Conservation (phyloP, 805 yeast genomes). For the Yarrowia sp. region DNA sequence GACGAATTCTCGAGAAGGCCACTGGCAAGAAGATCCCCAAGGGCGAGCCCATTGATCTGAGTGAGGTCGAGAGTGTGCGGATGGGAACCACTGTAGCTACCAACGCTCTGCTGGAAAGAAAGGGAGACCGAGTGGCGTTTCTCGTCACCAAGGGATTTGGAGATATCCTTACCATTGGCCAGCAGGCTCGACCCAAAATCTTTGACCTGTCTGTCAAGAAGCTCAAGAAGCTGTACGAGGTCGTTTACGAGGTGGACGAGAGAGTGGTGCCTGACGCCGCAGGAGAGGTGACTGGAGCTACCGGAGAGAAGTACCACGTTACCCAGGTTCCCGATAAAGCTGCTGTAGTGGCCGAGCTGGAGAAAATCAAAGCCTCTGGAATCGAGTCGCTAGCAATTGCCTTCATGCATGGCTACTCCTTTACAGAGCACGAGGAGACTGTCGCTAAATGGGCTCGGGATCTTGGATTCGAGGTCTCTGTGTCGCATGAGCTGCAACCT, state of each 20-base stretch:
- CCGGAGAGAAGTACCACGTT: conserved; percentile 66
- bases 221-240: conserved; percentile 66
- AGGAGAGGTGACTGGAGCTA: conserved; percentile 49
- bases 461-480: conserved; percentile 70
- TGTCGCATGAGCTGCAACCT: conserved; percentile 67
- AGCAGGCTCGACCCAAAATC: conserved; percentile 86
- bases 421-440: conserved; percentile 60
- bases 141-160: conserved; percentile 85
- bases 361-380: conserved; percentile 51
- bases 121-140: conserved; percentile 84
- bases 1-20: conserved; percentile 66
- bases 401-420: conserved; percentile 69
- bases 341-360: conserved; percentile 45
- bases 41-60: conserved; percentile 51
- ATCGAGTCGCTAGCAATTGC: conserved; percentile 69
- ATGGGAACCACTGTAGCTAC: conserved; percentile 98
- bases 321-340: conserved; percentile 49
- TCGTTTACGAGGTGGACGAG: conserved; percentile 83
- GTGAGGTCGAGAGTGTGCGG: conserved; percentile 60
- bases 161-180: conserved; percentile 80
- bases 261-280: conserved; percentile 55
- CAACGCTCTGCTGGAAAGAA: conserved; percentile 86
- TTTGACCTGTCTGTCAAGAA: conserved; percentile 76
- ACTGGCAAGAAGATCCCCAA: conserved; percentile 56
- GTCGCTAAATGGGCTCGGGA: conserved; percentile 58